phyloP scores from a whole-genome alignment of 2,329 filamentous ascomycete species.

The Byssoonygena ceratinophila region DNA sequence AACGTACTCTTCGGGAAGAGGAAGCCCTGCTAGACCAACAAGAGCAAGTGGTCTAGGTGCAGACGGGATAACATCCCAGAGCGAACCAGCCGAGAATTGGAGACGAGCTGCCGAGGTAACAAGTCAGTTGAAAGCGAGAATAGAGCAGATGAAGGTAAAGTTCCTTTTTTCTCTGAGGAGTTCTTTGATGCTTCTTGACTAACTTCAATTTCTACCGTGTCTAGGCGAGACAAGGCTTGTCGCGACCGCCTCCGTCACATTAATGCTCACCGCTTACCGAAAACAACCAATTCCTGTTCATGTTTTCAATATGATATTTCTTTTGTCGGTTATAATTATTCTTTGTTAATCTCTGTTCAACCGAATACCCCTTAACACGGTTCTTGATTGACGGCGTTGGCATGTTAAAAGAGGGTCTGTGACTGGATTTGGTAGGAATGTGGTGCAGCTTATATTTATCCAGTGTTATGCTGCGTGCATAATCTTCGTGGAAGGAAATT shows the following conservation, averaged over 20 bases:
- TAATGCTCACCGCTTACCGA: neutral
- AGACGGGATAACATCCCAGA: slow-evolving; percentile 24
- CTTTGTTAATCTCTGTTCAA: neutral
- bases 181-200: neutral
- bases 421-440: neutral
- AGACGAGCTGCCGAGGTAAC: slow-evolving; percentile 94
- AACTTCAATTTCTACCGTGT: slow-evolving; percentile 10
- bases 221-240: slow-evolving; percentile 38
- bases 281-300: neutral
- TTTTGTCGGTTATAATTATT: neutral
- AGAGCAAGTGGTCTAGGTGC: slow-evolving; percentile 19
- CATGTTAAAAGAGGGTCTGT: slow-evolving; percentile 4
- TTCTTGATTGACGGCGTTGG: slow-evolving; percentile 6
- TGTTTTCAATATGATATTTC: slow-evolving; percentile 6
- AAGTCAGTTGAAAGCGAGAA: slow-evolving; percentile 90
- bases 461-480: neutral
- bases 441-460: too few species aligned
- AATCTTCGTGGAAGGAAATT: neutral
- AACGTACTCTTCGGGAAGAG: slow-evolving; percentile 26
- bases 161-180: neutral
- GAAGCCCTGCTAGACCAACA: slow-evolving; percentile 29
- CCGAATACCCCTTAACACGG: slow-evolving; percentile 5
- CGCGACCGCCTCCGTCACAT: slow-evolving; percentile 25
- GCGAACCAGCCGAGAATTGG: slow-evolving; percentile 77
- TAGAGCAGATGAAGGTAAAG: slow-evolving; percentile 88